Evolutionary conservation across 164 flowering plant species (phyloP).

Genomic region (Piper longum): DNA sequence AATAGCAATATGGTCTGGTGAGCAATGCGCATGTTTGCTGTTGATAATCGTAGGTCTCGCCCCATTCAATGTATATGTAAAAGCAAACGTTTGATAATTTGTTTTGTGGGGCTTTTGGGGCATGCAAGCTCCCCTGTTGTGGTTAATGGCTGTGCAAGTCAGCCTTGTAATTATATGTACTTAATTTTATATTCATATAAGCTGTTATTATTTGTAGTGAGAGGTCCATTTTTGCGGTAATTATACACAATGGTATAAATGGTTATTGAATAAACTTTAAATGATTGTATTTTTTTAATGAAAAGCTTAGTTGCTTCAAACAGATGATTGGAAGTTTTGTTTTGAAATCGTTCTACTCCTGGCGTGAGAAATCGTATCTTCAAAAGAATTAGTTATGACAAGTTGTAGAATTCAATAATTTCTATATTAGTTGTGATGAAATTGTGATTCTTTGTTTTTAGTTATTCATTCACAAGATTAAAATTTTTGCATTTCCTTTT

Average conservation of each 20-base stretch:
- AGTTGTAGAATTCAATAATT: no score
- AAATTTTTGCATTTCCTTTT: no score
- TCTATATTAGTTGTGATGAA: no score
- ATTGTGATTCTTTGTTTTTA: no score
- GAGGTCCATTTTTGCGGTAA: no score
- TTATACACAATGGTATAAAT: no score
- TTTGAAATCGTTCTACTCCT: neutral
- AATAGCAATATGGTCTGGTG: neutral
- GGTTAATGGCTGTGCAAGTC: neutral
- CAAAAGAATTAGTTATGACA: no score
- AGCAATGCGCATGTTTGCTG: neutral
- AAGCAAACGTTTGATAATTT: neutral
- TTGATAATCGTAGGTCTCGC: neutral
- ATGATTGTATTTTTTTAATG: neutral
- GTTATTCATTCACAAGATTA: no score
- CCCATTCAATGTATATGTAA: neutral
- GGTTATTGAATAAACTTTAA: no score
- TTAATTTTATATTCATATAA: no score
- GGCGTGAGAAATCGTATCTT: no score
- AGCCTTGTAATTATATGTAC: neutral
- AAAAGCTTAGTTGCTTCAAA: neutral
- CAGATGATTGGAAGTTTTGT: neutral
- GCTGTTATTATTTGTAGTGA: no score
- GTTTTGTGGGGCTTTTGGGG: neutral
- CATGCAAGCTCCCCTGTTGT: neutral